Percentiles rank a stretch among this genome's conserved stretches.
Evolutionary conservation across 2,329 filamentous ascomycete genomes (phyloP).

Genomic region (Claviceps monticola): DNA sequence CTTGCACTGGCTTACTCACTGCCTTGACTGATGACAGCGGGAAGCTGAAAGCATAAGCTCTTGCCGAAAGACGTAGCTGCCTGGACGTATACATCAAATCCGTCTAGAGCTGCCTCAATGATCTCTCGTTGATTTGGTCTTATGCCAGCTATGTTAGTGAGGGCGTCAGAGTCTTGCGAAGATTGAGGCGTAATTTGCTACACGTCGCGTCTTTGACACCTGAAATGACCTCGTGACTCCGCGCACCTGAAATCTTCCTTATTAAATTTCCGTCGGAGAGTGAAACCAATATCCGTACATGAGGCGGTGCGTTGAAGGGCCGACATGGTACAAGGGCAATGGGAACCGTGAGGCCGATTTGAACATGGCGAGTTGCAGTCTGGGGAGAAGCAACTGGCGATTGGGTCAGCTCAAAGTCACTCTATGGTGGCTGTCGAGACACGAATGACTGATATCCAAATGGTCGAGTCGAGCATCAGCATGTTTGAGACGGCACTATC

Average conservation of each 20-base stretch:
- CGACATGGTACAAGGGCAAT: constrained; percentile 20
- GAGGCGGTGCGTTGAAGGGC: constrained; percentile 31
- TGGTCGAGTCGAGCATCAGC: background rate
- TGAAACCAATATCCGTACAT: constrained; percentile 57
- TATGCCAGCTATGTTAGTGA: background rate
- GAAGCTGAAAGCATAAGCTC: constrained; percentile 83
- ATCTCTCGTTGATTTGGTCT: constrained; percentile 81
- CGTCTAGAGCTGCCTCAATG: constrained; percentile 64
- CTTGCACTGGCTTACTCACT: constrained; percentile 39
- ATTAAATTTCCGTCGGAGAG: constrained; percentile 57
- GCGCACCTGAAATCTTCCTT: constrained; percentile 58
- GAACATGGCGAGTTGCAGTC: background rate
- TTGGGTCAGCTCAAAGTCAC: background rate
- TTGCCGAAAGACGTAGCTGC: constrained; percentile 87
- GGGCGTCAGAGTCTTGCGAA: background rate
- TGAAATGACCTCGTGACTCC: background rate
- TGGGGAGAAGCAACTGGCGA: background rate
- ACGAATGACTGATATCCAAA: background rate
- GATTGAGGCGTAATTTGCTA: background rate
- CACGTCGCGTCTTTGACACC: background rate
- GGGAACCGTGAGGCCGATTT: background rate
- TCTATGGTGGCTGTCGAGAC: background rate
- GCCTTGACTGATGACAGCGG: constrained; percentile 74
- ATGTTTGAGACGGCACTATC: background rate
- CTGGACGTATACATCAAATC: constrained; percentile 86